Conservation (phyloP, 805 yeast genomes). For the Saccharomycopsis sp. region DNA sequence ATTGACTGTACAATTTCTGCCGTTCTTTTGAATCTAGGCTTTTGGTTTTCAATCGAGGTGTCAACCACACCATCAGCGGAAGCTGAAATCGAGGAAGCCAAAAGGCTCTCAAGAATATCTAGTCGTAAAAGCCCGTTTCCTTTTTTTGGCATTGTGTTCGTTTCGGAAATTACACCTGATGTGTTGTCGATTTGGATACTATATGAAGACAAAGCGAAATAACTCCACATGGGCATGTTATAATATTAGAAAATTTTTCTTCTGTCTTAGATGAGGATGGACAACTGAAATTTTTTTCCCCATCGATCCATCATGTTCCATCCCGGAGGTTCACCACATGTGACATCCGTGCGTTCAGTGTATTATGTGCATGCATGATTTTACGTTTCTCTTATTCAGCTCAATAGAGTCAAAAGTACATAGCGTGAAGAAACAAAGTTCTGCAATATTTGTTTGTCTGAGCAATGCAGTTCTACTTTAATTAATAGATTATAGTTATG, state of each 20-base stretch:
- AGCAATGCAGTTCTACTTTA: neutral
- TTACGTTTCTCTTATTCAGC: neutral
- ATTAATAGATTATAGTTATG: no score
- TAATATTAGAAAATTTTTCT: neutral
- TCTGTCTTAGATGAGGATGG: neutral
- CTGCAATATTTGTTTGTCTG: no score
- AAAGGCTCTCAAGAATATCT: slow-evolving; percentile 45
- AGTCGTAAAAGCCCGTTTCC: slow-evolving; percentile 28
- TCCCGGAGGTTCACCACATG: neutral
- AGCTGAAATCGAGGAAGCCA: neutral
- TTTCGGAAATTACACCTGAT: no score
- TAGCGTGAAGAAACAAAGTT: neutral
- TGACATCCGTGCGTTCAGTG: neutral
- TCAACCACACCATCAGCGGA: slow-evolving; percentile 1
- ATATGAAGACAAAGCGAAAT: neutral
- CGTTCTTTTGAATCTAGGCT: slow-evolving; percentile 14
- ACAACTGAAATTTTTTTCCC: no score
- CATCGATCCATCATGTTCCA: neutral
- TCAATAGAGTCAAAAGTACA: neutral
- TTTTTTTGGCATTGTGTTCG: neutral
- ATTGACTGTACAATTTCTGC: slow-evolving; percentile 36
- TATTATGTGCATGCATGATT: no score
- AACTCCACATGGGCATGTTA: neutral
- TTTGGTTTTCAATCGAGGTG: neutral
- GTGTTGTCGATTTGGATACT: no score